These are phyloP conservation scores for Mortierella sp. DNA, from an alignment of 371 early-diverging fungal species.

Conservation along the genomic window DNA sequence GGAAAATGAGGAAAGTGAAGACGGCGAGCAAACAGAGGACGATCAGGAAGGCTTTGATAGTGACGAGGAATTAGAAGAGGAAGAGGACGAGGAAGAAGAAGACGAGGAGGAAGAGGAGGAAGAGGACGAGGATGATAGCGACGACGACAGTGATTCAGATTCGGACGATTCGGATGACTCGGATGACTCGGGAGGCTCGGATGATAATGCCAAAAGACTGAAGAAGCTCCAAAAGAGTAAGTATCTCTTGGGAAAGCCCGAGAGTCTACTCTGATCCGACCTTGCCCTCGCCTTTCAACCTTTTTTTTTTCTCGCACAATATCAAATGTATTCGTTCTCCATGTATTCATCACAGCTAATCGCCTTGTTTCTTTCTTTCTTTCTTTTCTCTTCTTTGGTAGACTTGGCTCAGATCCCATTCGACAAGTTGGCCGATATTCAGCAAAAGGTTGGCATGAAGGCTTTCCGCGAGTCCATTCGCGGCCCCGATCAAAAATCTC, in stretches of 20 bases:
- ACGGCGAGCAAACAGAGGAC: conserved; percentile 13
- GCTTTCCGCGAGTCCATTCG: conserved; percentile 59
- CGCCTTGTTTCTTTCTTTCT: background rate
- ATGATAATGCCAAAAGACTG: conserved; percentile 35
- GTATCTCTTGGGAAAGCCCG: background rate
- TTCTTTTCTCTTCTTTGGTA: conserved; percentile 18
- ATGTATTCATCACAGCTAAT: no score
- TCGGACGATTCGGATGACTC: conserved; percentile 36
- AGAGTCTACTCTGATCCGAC: background rate
- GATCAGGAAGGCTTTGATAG: conserved; percentile 15
- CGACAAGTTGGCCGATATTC: conserved; percentile 79
- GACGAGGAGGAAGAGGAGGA: conserved; percentile 22
- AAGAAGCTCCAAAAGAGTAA: conserved; percentile 52
- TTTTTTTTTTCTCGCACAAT: no score
- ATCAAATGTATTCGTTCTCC: no score
- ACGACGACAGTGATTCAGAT: conserved; percentile 45
- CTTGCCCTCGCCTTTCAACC: no score
- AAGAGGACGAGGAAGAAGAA: conserved; percentile 19
- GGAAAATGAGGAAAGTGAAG: conserved; percentile 15
- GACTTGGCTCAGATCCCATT: conserved; percentile 86
- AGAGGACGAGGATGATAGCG: conserved; percentile 18
- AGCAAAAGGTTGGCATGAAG: conserved; percentile 73
- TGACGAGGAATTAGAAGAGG: conserved; percentile 23
- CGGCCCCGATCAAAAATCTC: conserved; percentile 44
- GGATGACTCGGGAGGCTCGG: conserved; percentile 19